Evolutionary conservation across 371 early-diverging fungal species (phyloP).

Genomic region (Polyrhizophydium stewartii): DNA sequence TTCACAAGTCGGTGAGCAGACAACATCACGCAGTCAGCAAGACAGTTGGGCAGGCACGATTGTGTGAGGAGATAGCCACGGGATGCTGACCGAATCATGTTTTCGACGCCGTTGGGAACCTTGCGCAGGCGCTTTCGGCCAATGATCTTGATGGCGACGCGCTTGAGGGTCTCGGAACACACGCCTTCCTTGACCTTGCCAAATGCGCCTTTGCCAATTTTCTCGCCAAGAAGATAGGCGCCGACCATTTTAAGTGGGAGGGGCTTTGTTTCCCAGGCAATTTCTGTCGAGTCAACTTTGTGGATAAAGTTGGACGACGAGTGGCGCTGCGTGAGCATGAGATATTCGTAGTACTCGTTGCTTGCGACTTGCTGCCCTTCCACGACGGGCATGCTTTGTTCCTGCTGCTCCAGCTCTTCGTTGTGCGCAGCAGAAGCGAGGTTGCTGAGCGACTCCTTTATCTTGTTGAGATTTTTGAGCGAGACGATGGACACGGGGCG

Average conservation of each 20-base stretch:
- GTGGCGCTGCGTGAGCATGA: slow-evolving; percentile 43
- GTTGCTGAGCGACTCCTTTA: slow-evolving; percentile 4
- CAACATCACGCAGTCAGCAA: not conserved
- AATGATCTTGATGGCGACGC: slow-evolving; percentile 54
- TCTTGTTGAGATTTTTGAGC: not conserved
- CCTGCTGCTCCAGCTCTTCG: not conserved
- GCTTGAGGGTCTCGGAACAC: slow-evolving; percentile 45
- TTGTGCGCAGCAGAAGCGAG: not conserved
- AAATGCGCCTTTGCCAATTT: slow-evolving; percentile 52
- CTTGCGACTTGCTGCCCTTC: not conserved
- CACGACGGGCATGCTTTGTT: not conserved
- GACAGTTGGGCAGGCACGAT: too few species aligned
- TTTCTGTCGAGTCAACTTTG: slow-evolving; percentile 42
- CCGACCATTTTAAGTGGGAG: slow-evolving; percentile 41
- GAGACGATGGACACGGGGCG: slow-evolving; percentile 1
- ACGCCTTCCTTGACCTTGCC: slow-evolving; percentile 59
- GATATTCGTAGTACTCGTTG: slow-evolving; percentile 46
- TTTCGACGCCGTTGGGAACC: slow-evolving; percentile 40
- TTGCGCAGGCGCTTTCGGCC: slow-evolving; percentile 44
- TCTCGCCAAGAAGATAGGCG: slow-evolving; percentile 43
- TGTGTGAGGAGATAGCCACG: not conserved
- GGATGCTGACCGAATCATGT: slow-evolving; percentile 24
- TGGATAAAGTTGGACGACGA: slow-evolving; percentile 44
- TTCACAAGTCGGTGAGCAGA: not conserved
- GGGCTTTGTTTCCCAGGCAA: slow-evolving; percentile 36